A percentile compares a stretch with the other conserved stretches of the same genome.
Conservation (phyloP, 768 basidiomycete genomes). For the Daedaleopsis sinensis region DNA sequence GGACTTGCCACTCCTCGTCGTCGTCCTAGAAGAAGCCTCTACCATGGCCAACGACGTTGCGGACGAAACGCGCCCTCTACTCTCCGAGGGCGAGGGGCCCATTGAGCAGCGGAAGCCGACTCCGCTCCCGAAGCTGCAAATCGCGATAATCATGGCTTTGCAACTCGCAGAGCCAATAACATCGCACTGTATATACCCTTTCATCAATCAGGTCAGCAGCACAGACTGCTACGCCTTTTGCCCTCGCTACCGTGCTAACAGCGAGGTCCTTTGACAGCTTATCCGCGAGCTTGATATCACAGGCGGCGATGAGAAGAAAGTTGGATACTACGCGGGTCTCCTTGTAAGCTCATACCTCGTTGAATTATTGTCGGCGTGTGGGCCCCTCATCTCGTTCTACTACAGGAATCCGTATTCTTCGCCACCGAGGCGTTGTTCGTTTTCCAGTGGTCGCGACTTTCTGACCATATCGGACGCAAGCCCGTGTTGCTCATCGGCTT, state of each 20-base stretch:
- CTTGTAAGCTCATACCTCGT: slow-evolving; percentile 39
- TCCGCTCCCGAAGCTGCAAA: slow-evolving; percentile 48
- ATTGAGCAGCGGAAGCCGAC: slow-evolving; percentile 28
- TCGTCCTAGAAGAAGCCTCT: too few relatives aligned
- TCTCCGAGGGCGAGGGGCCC: neutral
- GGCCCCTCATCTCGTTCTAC: neutral
- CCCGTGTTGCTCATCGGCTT: slow-evolving; percentile 47
- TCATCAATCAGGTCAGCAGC: slow-evolving; percentile 47
- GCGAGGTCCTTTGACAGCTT: slow-evolving; percentile 33
- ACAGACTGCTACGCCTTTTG: too few relatives aligned
- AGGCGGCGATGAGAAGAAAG: slow-evolving; percentile 43
- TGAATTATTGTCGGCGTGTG: neutral
- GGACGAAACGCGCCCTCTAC: neutral
- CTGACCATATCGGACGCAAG: slow-evolving; percentile 52
- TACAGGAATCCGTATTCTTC: slow-evolving; percentile 51
- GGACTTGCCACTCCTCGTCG: too few relatives aligned
- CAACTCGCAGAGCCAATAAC: slow-evolving; percentile 52
- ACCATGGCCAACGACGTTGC: neutral
- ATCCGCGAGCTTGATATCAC: slow-evolving; percentile 45
- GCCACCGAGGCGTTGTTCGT: slow-evolving; percentile 47
- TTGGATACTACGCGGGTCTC: slow-evolving; percentile 54
- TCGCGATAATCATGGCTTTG: slow-evolving; percentile 45
- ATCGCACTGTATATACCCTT: slow-evolving; percentile 49
- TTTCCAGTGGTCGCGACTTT: slow-evolving; percentile 50
- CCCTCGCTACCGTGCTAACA: too few relatives aligned